Base-by-base conservation (phyloP, 352 stramenopile genomes). In the Pythium monospermum region DNA sequence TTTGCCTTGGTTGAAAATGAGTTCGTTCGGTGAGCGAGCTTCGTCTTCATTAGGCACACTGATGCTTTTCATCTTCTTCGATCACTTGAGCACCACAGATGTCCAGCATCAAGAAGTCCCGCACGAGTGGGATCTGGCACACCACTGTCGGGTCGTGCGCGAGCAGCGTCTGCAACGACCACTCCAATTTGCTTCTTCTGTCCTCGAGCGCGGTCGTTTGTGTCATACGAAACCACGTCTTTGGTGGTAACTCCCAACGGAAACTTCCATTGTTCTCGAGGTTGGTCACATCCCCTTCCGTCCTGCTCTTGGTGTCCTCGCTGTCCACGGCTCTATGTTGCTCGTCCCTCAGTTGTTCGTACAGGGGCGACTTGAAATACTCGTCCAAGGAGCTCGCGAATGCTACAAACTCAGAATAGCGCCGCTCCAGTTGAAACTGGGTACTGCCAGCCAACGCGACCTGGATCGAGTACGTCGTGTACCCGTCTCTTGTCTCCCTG, bases 51-150 rank as follows among this genome's bases (percentile, higher is more conserved):
- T 64, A 64, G 56, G 59, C 56, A 23, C 49, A 41, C 42, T 64
- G 56, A 28, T 53, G 71, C 43, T 85, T 84, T 46, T 83, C 62
- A n/a, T n/a, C n/a, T 13, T 35, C 53, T 44, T 86, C 76, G 6
- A 77, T 70, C 31, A 90, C 67, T 37, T 90, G 76, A 15, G 71
- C 68, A 18, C 72, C 76, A 57, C 90, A 88, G 28, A 90, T 72
- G 52, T 92, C 81, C 37, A 92, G 73, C 73, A 87, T 74, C 33
- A 92, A 70, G 65, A 92, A 92, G 53, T 88, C 74, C 25, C 81
- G 76, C 30, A 92, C 42, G 15, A 77, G 32, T 4, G 75, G 66
- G 21, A 79, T 49, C 10, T 71, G 71, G 37, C 66, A 83, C 18
- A 83, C 64, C n/a, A 69, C 56, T 5, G 66, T 49, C 19, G 57